Conservation (phyloP, 164 flowering plant genomes). For the Magnolia officinalis region DNA sequence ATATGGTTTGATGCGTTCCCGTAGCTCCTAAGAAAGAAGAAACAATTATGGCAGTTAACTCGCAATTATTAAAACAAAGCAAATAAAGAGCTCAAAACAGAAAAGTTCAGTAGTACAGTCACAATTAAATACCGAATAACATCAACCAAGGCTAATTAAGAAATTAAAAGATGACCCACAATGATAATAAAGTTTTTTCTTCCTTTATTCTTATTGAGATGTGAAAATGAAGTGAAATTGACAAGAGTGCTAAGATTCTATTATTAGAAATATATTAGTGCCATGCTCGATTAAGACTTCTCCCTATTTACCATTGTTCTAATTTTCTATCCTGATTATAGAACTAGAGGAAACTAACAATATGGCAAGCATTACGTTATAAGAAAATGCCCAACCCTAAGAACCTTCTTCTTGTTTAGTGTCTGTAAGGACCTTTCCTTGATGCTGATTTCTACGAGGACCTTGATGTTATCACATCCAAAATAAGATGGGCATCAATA, state of each 20-base stretch:
- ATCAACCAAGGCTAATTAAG: background rate
- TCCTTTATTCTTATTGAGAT: background rate
- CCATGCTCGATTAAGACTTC: no score
- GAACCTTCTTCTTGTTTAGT: no score
- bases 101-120: background rate
- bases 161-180: background rate
- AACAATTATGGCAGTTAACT: background rate
- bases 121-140: background rate
- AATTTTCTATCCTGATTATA: no score
- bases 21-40: conserved; percentile 50
- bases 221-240: background rate
- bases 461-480: background rate
- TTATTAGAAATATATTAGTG: no score
- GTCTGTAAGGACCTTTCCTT: no score
- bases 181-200: background rate
- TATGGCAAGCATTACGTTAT: no score
- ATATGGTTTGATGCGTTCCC: conserved; percentile 87
- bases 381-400: no score
- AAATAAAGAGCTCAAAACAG: background rate
- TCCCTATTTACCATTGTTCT: no score
- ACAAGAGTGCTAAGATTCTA: background rate
- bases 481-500: background rate
- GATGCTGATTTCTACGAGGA: background rate
- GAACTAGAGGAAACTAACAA: no score
- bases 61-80: background rate